Conservation (phyloP, 139 green algal genomes). For the Volvox africanus region DNA sequence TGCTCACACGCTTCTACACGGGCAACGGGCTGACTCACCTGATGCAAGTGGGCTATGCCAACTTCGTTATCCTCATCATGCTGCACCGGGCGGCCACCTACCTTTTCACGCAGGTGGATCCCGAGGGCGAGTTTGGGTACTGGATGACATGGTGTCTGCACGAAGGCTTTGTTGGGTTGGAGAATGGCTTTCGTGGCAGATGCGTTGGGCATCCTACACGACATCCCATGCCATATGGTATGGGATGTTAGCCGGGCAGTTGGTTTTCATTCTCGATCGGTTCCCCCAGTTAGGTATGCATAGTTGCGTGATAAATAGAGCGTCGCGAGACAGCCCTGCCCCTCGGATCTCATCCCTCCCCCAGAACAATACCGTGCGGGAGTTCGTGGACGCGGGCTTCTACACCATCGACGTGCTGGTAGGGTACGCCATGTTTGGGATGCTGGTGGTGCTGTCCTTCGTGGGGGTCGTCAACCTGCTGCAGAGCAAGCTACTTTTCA, state of each 20-base stretch:
- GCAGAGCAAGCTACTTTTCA: constrained; percentile 48
- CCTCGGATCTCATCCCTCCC: too few species aligned
- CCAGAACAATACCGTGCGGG: constrained; percentile 47
- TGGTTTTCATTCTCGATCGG: too few species aligned
- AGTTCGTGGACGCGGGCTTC: constrained; percentile 41
- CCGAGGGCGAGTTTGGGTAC: too few species aligned
- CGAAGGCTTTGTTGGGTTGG: too few species aligned
- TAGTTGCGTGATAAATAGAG: too few species aligned
- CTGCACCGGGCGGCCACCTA: constrained; percentile 26
- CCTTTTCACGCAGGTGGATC: constrained; percentile 31
- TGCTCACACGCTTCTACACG: constrained; percentile 39
- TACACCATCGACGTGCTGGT: constrained; percentile 34
- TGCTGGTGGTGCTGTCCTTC: constrained; percentile 36
- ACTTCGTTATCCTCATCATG: constrained; percentile 39
- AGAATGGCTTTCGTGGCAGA: too few species aligned
- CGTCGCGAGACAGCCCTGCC: too few species aligned
- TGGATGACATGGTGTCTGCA: too few species aligned
- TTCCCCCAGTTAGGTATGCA: too few species aligned
- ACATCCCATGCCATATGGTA: too few species aligned
- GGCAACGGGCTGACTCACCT: constrained; percentile 18
- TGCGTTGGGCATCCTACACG: too few species aligned
- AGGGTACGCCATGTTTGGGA: constrained; percentile 23
- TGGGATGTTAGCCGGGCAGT: too few species aligned
- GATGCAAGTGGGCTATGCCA: constrained; percentile 12
- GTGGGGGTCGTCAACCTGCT: constrained; percentile 37